phyloP scores from a whole-genome alignment of 2,329 filamentous ascomycete species.

The Pseudocercospora fuligena region DNA sequence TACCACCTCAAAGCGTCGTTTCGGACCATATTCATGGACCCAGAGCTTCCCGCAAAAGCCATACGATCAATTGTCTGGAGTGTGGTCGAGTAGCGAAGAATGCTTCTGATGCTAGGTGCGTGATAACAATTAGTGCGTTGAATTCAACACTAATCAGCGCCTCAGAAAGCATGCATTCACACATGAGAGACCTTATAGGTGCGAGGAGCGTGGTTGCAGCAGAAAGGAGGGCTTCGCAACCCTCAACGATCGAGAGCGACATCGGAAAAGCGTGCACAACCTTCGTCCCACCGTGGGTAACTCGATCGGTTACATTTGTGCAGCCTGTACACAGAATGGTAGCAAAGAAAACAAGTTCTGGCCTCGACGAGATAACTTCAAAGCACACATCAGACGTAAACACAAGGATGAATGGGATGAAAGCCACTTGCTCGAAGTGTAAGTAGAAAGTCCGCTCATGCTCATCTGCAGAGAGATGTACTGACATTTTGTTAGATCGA shows the following conservation, averaged over 20 bases:
- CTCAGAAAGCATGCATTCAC: slow-evolving; percentile 74
- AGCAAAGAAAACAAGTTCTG: slow-evolving; percentile 68
- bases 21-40: slow-evolving; percentile 1
- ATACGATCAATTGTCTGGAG: slow-evolving; percentile 5
- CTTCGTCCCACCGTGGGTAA: slow-evolving; percentile 51
- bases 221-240: slow-evolving; percentile 73
- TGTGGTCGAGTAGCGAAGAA: slow-evolving; percentile 28
- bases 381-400: slow-evolving; percentile 73
- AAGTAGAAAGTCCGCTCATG: slow-evolving; percentile 7
- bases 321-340: slow-evolving; percentile 61
- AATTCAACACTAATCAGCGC: slow-evolving; percentile 8
- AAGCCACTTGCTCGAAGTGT: slow-evolving; percentile 26
- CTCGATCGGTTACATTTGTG: slow-evolving; percentile 53
- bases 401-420: slow-evolving; percentile 51
- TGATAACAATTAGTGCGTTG: neutral
- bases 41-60: slow-evolving; percentile 11
- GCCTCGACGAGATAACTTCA: slow-evolving; percentile 86
- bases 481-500: slow-evolving; percentile 24
- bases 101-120: slow-evolving; percentile 31
- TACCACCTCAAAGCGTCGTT: slow-evolving; percentile 15
- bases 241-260: slow-evolving; percentile 78
- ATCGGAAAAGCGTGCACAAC: slow-evolving; percentile 71
- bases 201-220: slow-evolving; percentile 61
- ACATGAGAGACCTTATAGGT: slow-evolving; percentile 71
- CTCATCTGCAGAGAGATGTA: neutral